Evolutionary conservation across 768 basidiomycete genomes (phyloP), one percentile per base, ranked within the genome.

Genomic region (Russula lepida): DNA sequence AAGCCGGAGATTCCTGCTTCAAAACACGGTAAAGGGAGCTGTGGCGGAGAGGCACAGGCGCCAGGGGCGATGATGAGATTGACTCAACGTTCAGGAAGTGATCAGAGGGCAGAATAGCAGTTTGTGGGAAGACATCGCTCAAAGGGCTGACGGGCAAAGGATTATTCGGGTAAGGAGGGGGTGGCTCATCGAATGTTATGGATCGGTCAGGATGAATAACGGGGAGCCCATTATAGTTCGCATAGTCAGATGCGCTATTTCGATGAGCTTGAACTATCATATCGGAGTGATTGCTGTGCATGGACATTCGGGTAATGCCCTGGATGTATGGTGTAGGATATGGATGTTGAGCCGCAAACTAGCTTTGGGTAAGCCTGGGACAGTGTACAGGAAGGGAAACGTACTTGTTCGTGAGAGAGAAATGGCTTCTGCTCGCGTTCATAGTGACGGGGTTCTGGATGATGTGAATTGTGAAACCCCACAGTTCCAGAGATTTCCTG

Each of bases 1-100:
- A 62, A 4, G 17, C 37, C 19, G 56, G 56, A 27, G 56, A 49
- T 6, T 63, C 62, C 1, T 63, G 56, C 52, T 63, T 58, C 37
- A 63, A 47, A 8, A 63, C 62, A 8, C 58, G 56, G 37, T 63
- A 63, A 12, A 63, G 43, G 39, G 62, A 63, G n/a, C 62, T 49
- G 39, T 63, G 62, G 56, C 62, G 62, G 23, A 43, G 33, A 33
- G 62, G 62, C 23, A 58, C 57, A 15, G 62, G 62, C 21, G 62
- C 56, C 52, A 63, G 52, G 57, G 62, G 62, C 17, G 62, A 63
- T 2, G 21, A 23, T 12, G 56, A 12, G 3, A 58, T 43, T 15
- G 50, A 11, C 12, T 28, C 61, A 33, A 33, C 13, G 25, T 39
- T 35, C 46, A 43, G 15, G 23, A 41, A 13, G 25, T 28, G 46